Percentiles rank a stretch among this genome's conserved stretches.
phyloP scores from a whole-genome alignment of 2,329 filamentous ascomycete genomes.

The Monosporascus sp. region DNA sequence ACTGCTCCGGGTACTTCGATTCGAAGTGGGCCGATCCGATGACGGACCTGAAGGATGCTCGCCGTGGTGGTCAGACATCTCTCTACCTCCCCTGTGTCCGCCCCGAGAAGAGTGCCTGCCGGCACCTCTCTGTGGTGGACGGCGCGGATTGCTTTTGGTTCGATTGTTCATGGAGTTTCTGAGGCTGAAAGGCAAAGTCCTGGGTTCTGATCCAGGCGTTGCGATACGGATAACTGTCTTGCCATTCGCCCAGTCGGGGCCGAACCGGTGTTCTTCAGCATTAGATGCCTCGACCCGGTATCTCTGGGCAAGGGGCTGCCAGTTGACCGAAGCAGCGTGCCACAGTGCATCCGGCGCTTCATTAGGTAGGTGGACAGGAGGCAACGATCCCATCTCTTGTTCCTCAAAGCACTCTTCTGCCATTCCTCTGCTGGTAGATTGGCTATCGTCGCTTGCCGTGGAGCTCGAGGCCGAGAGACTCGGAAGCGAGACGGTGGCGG shows the following conservation, averaged over 20 bases:
- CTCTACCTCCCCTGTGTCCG: conserved; percentile 14
- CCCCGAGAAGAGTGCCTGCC: conserved; percentile 12
- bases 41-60: conserved; percentile 7
- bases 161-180: conserved; percentile 14
- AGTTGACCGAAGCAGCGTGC: conserved; percentile 51
- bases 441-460: conserved; percentile 35
- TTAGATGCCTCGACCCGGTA: conserved; percentile 45
- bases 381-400: conserved; percentile 75
- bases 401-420: conserved; percentile 78
- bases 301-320: conserved; percentile 50
- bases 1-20: conserved; percentile 8
- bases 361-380: conserved; percentile 62
- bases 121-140: conserved; percentile 13
- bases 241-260: conserved; percentile 32
- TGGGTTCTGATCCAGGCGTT: conserved; percentile 37
- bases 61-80: conserved; percentile 8
- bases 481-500: conserved; percentile 70
- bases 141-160: conserved; percentile 18
- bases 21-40: conserved; percentile 9
- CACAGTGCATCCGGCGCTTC: conserved; percentile 59
- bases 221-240: conserved; percentile 38
- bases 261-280: conserved; percentile 38
- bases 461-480: conserved; percentile 25
- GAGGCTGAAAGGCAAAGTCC: conserved; percentile 23
- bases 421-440: conserved; percentile 60